phyloP scores from a whole-genome alignment of 78 protist genomes.

The slime mould (Dictyostelium discoideum) region dicty_2.7 NC_007088.5:1997001-1997500 shows the following conservation, averaged over 20 bases:
- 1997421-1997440: not conserved
- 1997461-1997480: not conserved
- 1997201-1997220: slow-evolving; percentile 57
- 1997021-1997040: not conserved
- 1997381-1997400: slow-evolving; percentile 8
- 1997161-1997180: not conserved
- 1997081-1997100: not conserved
- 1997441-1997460: not conserved
- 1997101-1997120: slow-evolving; percentile 3
- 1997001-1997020: not conserved
- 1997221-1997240: not conserved
- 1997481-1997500: not conserved
- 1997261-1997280: slow-evolving; percentile 9
- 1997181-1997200: not conserved
- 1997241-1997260: not conserved
- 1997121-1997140: not conserved
- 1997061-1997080: not conserved
- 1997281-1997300: not conserved
- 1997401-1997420: slow-evolving; percentile 50
- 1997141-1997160: no score
- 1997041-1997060: slow-evolving; percentile 5
- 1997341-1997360: not conserved
- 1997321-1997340: slow-evolving; percentile 7
- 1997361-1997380: slow-evolving; percentile 21
- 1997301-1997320: not conserved